Base-by-base conservation (phyloP, 495 filamentous ascomycete genomes). In the Oidiodendron maius region DNA sequence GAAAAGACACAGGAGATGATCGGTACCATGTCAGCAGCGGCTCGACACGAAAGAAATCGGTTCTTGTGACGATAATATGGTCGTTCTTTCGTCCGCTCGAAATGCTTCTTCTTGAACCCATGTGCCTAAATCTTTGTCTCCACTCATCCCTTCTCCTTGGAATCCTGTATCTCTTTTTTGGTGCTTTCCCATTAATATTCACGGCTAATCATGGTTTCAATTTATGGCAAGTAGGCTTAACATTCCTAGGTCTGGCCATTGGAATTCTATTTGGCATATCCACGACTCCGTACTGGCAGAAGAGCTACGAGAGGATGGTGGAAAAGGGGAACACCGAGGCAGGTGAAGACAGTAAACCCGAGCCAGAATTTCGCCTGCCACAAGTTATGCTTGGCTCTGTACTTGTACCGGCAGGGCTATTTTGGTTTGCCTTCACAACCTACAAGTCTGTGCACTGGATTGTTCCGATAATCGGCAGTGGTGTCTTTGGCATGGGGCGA, bases 331-430 rank as follows among this genome's bases (percentile, higher is more conserved):
- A 42, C 5, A n/a, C 13, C 13, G 24, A 42, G 18, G 39, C 13
- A 3, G 18, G 12, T 4, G 18, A 42, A 20, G 18, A 17, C 11
- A 26, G 26, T 11, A 26, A 71, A 40, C 75, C 70, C 40, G 89
- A 89, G 67, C 89, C 85, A 2, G 90, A 96, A 66, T 91, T 82
- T 65, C 82, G 86, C 40, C 71, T 96, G 13, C 86, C 87, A 21
- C 76, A 86, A 43, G 87, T 87, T 1, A 88, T 96, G 26, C 59
- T 75, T 4, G 91, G 88, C 11, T 83, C 79, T 0, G 64, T 86
- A 4, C 61, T 94, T 3, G 86, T 90, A 18, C 87, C 88, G 9
- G 76, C 87, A 30, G 87, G 87, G 1, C 62, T 96, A 10, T 94
- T 96, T 63, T 87, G 87, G 63, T 89, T 88, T 61, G 82, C 77